Conservation (phyloP, 129 eudicot genomes). For the Saposhnikovia divaricata region DNA sequence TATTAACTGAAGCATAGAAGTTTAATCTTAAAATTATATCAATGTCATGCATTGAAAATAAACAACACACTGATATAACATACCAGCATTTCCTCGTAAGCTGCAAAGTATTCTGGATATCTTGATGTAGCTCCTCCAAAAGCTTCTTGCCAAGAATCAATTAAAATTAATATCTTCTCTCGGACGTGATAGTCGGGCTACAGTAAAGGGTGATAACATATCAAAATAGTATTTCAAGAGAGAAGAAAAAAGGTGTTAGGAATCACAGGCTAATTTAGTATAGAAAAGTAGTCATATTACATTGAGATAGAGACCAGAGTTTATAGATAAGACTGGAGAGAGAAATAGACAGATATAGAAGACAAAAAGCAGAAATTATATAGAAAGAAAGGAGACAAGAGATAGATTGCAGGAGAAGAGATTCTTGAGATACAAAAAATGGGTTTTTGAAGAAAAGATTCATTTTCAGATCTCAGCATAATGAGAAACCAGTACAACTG, state of each 20-base stretch:
- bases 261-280: background rate
- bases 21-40: background rate
- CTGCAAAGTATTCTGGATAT: conserved; percentile 82
- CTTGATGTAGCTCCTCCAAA: conserved; percentile 95
- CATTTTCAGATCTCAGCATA: background rate
- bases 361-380: background rate
- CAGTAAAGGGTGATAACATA: conserved; percentile 9
- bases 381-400: background rate
- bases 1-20: background rate
- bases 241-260: background rate
- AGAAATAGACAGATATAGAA: background rate
- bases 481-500: background rate
- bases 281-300: background rate
- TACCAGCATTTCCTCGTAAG: conserved; percentile 89
- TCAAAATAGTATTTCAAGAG: conserved; percentile 9
- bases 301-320: background rate
- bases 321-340: background rate
- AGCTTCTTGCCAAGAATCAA: conserved; percentile 98
- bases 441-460: too few species aligned
- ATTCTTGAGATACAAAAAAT: background rate
- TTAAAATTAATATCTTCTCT: conserved; percentile 82
- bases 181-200: conserved; percentile 86
- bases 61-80: conserved; percentile 9
- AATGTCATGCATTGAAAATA: background rate
- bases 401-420: background rate